A percentile compares a stretch with the other conserved stretches of the same genome.
Conservation (phyloP, 2,329 filamentous ascomycete genomes). For the Westerdykella sp. region DNA sequence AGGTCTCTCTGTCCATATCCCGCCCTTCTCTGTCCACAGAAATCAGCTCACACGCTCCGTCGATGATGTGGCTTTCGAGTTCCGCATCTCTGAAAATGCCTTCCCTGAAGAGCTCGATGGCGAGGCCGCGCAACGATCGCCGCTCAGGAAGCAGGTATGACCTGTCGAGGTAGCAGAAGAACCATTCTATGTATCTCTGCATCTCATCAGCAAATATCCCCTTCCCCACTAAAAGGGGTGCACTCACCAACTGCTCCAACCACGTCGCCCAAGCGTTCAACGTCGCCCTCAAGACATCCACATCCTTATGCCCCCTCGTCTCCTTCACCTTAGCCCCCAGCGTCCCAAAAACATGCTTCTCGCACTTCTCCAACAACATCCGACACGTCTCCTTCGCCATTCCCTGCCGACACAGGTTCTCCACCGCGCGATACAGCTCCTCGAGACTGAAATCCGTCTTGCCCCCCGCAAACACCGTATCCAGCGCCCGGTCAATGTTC, state of each 20-base stretch:
- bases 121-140: conserved; percentile 75
- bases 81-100: conserved; percentile 50
- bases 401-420: conserved; percentile 81
- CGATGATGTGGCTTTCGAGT: conserved; percentile 51
- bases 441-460: conserved; percentile 65
- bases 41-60: conserved; percentile 72
- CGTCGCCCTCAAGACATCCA: conserved; percentile 58
- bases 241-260: conserved; percentile 66
- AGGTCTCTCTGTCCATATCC: conserved; percentile 54
- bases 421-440: conserved; percentile 80
- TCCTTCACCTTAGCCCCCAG: conserved; percentile 56
- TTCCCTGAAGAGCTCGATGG: conserved; percentile 66
- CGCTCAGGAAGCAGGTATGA: conserved; percentile 75
- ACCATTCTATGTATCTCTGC: conserved; percentile 70
- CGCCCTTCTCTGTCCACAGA: conserved; percentile 59
- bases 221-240: conserved; percentile 2
- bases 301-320: conserved; percentile 50
- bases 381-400: conserved; percentile 62
- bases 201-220: conserved; percentile 6
- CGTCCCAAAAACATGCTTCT: conserved; percentile 52
- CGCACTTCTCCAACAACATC: conserved; percentile 60
- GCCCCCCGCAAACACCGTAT: conserved; percentile 63
- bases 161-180: conserved; percentile 91
- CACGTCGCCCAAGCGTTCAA: conserved; percentile 67
- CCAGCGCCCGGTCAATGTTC: conserved; percentile 67